Evolutionary conservation across 2,329 filamentous ascomycete species (phyloP).

Genomic region (Harringtonia aguacate): DNA sequence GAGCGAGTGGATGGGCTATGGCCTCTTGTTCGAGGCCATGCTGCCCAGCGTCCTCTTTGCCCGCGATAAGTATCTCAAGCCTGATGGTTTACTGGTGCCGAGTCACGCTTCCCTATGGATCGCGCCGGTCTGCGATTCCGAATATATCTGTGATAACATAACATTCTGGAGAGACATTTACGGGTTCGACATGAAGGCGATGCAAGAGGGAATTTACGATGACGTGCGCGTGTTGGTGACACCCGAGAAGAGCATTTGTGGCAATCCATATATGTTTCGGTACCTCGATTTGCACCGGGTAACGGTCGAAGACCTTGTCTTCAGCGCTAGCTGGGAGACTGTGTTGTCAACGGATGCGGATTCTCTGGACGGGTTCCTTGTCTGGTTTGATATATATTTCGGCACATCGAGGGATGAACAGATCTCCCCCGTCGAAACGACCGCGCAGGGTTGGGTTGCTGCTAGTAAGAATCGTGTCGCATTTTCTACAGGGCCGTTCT

Average conservation of each 20-base stretch:
- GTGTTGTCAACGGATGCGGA: constrained; percentile 52
- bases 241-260: constrained; percentile 48
- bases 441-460: constrained; percentile 54
- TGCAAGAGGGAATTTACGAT: constrained; percentile 73
- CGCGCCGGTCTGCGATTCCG: constrained; percentile 67
- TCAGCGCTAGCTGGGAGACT: constrained; percentile 57
- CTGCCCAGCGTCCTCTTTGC: constrained; percentile 85
- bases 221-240: constrained; percentile 72
- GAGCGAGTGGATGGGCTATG: constrained; percentile 98
- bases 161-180: constrained; percentile 88
- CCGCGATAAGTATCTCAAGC: constrained; percentile 72
- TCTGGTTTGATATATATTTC: constrained; percentile 96
- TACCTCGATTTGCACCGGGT: constrained; percentile 68
- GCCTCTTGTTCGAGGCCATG: constrained; percentile 90
- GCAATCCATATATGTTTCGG: constrained; percentile 54
- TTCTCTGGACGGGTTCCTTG: constrained; percentile 70
- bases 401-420: constrained; percentile 46
- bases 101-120: constrained; percentile 76
- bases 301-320: constrained; percentile 61
- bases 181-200: constrained; percentile 86
- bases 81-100: constrained; percentile 74
- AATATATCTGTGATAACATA: constrained; percentile 68
- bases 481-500: constrained; percentile 77
- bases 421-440: constrained; percentile 38
- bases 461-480: constrained; percentile 53